Base-by-base conservation (phyloP, 805 yeast genomes). In the Groenewaldozyma tartarivorans region DNA sequence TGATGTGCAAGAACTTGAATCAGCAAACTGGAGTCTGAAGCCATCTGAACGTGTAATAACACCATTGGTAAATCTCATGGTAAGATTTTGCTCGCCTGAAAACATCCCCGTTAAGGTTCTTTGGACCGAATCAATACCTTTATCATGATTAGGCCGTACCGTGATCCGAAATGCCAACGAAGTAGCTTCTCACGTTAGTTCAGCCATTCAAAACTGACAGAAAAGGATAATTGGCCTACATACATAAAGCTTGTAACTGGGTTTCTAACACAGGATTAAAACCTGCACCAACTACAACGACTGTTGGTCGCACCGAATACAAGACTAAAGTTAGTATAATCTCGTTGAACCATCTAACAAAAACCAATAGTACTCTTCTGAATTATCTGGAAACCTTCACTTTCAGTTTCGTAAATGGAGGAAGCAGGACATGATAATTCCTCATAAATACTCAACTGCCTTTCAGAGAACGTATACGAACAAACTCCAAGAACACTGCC, bases 291-390 rank as follows among this genome's bases (percentile, higher is more conserved):
- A 24, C 35, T 16, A 17, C 16, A 7, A 39, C 27, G 33, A 19
- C 16, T 33, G 20, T n/a, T 9, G 38, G 38, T 15, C 21, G 7
- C 35, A 15, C 35, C 13, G 35, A 7, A n/a, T 32, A n/a, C 35
- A 32, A 15, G 15, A 17, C 19, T 17, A 35, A n/a, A n/a, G n/a
- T n/a, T n/a, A n/a, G n/a, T n/a, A n/a, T n/a, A n/a, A n/a, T n/a
- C n/a, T n/a, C n/a, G n/a, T n/a, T n/a, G n/a, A n/a, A n/a, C n/a
- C n/a, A n/a, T n/a, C n/a, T n/a, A n/a, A n/a, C n/a, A n/a, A n/a
- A n/a, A n/a, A n/a, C n/a, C n/a, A n/a, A 13, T 24, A 9, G 29
- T 24, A 24, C 29, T 24, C 11, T 7, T 24, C 13, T 24, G 29
- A 24, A 24, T 24, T 24, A 13, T 9, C 13, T 9, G 7, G 7